Evolutionary conservation across 805 yeast species (phyloP).

Genomic region (Yarrowia deformans): DNA sequence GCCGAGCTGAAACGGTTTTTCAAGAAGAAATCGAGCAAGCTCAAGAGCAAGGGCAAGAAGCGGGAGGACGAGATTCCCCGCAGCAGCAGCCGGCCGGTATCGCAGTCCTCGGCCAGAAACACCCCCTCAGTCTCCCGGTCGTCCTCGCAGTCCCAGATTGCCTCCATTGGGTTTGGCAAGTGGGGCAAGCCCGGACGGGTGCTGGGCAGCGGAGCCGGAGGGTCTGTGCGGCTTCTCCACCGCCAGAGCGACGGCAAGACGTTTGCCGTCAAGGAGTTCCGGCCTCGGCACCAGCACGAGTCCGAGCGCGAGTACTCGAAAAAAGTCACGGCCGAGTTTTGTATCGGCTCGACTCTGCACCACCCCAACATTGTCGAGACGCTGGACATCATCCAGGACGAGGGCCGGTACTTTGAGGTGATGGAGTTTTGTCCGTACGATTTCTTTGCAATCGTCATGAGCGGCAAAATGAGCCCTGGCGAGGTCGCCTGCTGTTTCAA

Average conservation of each 20-base stretch:
- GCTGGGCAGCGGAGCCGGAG: conserved; percentile 96
- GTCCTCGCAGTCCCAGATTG: conserved; percentile 9
- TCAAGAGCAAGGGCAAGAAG: conserved; percentile 40
- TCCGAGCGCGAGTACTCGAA: conserved; percentile 85
- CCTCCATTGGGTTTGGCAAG: conserved; percentile 22
- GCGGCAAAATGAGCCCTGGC: conserved; percentile 79
- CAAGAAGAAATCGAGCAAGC: conserved; percentile 47
- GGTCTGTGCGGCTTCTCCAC: conserved; percentile 77
- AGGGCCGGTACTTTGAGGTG: conserved; percentile 84
- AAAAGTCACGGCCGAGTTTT: conserved; percentile 91
- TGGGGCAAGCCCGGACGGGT: conserved; percentile 85
- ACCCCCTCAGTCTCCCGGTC: conserved; percentile 16
- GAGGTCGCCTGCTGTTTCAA: conserved; percentile 91
- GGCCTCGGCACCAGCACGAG: conserved; percentile 77
- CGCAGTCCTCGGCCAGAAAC: conserved; percentile 4
- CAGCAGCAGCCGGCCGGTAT: conserved; percentile 3
- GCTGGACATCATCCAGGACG: conserved; percentile 87
- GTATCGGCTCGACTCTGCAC: conserved; percentile 88
- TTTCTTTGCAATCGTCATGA: conserved; percentile 92
- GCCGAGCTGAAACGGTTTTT: conserved; percentile 56
- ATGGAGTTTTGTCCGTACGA: conserved; percentile 96
- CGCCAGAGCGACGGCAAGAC: conserved; percentile 70
- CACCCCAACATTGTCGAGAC: conserved; percentile 93
- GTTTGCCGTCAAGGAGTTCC: conserved; percentile 92
- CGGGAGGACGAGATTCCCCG: conserved; percentile 15